Percentiles rank a stretch among this genome's conserved stretches.
phyloP scores from a whole-genome alignment of 495 filamentous ascomycete genomes.

The Bathelium albidoporum region DNA sequence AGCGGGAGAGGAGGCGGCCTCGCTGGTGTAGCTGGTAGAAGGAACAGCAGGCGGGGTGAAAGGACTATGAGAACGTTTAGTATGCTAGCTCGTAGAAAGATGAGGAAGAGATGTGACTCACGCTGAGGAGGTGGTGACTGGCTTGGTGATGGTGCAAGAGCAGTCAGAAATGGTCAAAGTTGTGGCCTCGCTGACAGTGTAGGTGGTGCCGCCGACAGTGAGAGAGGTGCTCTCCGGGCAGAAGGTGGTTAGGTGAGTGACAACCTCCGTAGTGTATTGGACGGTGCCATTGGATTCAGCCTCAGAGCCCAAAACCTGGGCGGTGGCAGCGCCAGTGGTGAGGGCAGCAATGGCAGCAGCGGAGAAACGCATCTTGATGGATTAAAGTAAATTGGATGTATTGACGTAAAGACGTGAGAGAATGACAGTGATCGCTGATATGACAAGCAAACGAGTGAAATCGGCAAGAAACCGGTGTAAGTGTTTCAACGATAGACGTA shows the following conservation, averaged over 20 bases:
- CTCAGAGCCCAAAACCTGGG: conserved; percentile 15
- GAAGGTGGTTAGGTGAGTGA: conserved; percentile 74
- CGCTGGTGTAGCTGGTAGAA: conserved; percentile 9
- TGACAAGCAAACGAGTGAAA: conserved; percentile 26
- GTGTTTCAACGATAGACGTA: conserved; percentile 10
- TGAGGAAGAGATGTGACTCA: conserved; percentile 34
- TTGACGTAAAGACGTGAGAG: conserved; percentile 14
- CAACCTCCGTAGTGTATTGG: conserved; percentile 60
- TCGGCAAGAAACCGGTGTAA: conserved; percentile 28
- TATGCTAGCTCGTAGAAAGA: background rate
- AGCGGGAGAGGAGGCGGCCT: background rate
- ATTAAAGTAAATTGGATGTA: conserved; percentile 11
- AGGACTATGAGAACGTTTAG: conserved; percentile 1
- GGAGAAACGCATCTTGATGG: conserved; percentile 81
- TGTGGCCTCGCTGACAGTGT: conserved; percentile 70
- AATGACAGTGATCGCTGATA: conserved; percentile 7
- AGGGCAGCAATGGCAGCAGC: conserved; percentile 38
- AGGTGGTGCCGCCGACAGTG: conserved; percentile 58
- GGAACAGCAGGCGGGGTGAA: conserved; percentile 6
- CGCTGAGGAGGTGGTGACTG: conserved; percentile 52
- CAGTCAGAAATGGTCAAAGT: conserved; percentile 72
- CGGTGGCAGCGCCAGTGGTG: conserved; percentile 40
- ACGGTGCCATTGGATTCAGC: conserved; percentile 30
- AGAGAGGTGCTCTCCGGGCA: conserved; percentile 69
- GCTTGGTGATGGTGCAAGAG: conserved; percentile 68